Conservation (phyloP, 2,329 filamentous ascomycete genomes). For the Penicillium sp. region DNA sequence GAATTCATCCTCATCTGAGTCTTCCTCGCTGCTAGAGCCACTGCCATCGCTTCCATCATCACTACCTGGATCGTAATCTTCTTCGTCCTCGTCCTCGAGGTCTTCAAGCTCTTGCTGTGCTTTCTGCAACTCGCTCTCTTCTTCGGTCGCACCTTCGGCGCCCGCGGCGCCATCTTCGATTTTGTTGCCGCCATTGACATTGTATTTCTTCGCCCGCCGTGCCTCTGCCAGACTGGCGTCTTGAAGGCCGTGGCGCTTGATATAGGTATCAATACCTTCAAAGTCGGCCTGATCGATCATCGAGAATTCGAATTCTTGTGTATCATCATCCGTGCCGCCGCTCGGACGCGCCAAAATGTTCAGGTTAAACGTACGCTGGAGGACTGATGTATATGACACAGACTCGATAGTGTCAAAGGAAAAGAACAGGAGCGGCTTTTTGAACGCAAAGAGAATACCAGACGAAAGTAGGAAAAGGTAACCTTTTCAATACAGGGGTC, state of each 20-base stretch:
- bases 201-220: constrained; percentile 63
- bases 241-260: constrained; percentile 63
- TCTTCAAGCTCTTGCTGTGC: constrained; percentile 59
- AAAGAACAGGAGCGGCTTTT: constrained; percentile 67
- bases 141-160: constrained; percentile 51
- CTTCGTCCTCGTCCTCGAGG: constrained; percentile 54
- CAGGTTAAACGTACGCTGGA: constrained; percentile 69
- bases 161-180: constrained; percentile 34
- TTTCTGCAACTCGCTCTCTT: constrained; percentile 62
- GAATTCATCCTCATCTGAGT: constrained; percentile 37
- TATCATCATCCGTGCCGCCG: constrained; percentile 41
- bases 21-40: constrained; percentile 49
- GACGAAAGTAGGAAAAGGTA: constrained; percentile 65
- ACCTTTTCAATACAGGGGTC: constrained; percentile 45
- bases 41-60: constrained; percentile 54
- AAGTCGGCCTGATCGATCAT: constrained; percentile 69
- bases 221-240: constrained; percentile 66
- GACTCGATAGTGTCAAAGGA: constrained; percentile 62
- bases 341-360: constrained; percentile 54
- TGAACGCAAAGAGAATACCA: constrained; percentile 67
- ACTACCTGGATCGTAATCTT: constrained; percentile 57
- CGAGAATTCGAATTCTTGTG: constrained; percentile 64
- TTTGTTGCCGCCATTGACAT: constrained; percentile 49
- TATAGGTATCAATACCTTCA: constrained; percentile 63
- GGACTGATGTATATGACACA: constrained; percentile 65